Percentiles rank a stretch among this genome's conserved stretches.
Conservation (phyloP, 805 yeast species). For the Candida arabinofermentans region DNA sequence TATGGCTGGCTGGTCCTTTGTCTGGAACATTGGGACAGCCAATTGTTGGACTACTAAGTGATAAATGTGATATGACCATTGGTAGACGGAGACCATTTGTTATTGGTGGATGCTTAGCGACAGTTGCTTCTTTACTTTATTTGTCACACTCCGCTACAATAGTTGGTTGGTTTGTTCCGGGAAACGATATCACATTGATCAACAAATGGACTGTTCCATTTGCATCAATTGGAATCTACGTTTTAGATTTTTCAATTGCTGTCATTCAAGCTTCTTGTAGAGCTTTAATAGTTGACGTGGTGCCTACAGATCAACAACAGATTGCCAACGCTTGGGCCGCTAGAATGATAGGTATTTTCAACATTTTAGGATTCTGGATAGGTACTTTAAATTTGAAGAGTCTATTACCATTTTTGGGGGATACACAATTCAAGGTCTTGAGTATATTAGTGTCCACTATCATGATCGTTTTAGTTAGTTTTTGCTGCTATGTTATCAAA, state of each 20-base stretch:
- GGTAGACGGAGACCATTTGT: conserved; percentile 60
- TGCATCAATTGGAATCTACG: conserved; percentile 50
- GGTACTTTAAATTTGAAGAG: conserved; percentile 44
- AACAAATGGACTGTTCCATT: conserved; percentile 38
- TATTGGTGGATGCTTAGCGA: conserved; percentile 48
- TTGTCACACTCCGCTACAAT: conserved; percentile 44
- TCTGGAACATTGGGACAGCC: conserved; percentile 66
- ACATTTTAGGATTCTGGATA: conserved; percentile 51
- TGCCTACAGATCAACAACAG: conserved; percentile 53
- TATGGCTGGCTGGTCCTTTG: conserved; percentile 67
- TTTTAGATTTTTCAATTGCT: conserved; percentile 53
- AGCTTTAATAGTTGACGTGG: conserved; percentile 59
- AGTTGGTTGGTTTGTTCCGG: conserved; percentile 29
- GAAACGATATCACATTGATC: conserved; percentile 19
- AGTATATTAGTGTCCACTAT: conserved; percentile 39
- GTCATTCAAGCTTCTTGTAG: conserved; percentile 58
- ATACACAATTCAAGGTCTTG: conserved; percentile 49
- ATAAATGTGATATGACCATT: conserved; percentile 38
- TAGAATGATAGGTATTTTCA: conserved; percentile 56
- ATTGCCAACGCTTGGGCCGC: conserved; percentile 66
- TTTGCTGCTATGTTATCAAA: conserved; percentile 38
- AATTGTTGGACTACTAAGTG: conserved; percentile 54
- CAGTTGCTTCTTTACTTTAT: conserved; percentile 40
- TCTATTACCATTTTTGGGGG: conserved; percentile 38
- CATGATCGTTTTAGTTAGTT: conserved; percentile 36